Conservation (phyloP, 345 rosid species). For the Cardamine resedifolia region DNA sequence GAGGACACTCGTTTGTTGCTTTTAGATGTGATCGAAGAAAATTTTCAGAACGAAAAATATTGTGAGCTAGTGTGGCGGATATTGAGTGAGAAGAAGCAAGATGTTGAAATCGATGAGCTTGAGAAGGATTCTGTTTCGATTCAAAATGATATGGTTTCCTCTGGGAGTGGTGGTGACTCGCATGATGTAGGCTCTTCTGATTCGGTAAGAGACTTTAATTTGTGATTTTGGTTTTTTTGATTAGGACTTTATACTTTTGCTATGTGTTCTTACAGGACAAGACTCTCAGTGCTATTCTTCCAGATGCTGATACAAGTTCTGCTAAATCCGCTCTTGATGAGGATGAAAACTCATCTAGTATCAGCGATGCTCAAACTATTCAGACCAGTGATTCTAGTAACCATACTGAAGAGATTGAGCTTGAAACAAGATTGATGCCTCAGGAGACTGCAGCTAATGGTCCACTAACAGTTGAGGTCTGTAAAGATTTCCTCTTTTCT, state of each 20-base stretch:
- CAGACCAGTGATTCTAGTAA: conserved; percentile 36
- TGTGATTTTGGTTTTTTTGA: conserved; percentile 28
- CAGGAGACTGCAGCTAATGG: conserved; percentile 35
- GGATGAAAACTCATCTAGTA: conserved; percentile 21
- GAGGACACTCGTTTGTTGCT: not conserved
- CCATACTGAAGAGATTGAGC: conserved; percentile 10
- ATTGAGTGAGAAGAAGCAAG: conserved; percentile 49
- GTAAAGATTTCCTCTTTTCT: conserved; percentile 5
- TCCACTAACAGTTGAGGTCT: conserved; percentile 40
- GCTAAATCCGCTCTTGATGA: conserved; percentile 22
- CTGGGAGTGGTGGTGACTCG: conserved; percentile 50
- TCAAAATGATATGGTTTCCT: conserved; percentile 53
- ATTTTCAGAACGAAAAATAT: conserved; percentile 52
- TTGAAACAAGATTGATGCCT: conserved; percentile 33
- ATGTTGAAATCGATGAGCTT: conserved; percentile 53
- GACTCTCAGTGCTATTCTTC: conserved; percentile 25
- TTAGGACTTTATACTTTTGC: not conserved
- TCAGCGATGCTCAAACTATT: conserved; percentile 37
- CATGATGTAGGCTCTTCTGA: conserved; percentile 49
- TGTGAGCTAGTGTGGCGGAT: conserved; percentile 57
- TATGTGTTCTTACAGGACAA: conserved; percentile 34
- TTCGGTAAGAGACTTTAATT: conserved; percentile 46
- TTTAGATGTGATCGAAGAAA: conserved; percentile 64
- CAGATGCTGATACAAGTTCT: conserved; percentile 35
- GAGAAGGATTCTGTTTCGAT: conserved; percentile 45